Base-by-base conservation (phyloP, 495 filamentous ascomycete species). In the Hyaloscypha variabilis region DNA sequence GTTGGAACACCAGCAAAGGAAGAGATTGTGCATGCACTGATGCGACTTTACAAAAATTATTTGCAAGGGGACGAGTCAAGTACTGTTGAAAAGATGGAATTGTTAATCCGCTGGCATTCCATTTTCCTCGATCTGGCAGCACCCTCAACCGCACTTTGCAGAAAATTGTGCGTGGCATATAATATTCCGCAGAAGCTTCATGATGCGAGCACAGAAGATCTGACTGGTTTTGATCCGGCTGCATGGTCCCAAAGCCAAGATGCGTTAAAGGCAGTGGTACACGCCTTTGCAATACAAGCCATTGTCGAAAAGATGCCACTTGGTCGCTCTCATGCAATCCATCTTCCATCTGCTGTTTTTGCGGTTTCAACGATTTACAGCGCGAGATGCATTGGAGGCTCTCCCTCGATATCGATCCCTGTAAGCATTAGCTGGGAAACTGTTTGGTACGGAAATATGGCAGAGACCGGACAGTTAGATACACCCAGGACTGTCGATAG, bases 231-330 rank as follows among this genome's bases (percentile, higher is more conserved):
- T 1, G 72, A 71, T 11, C 77, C 80, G 13, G 77, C 71, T 3
- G 71, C 70, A 57, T 82, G 79, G 79, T 72, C 71, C 19, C 69
- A 71, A 28, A 77, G 74, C 1, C 67, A 73, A 39, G 76, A 81
- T 65, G 79, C 76, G 6, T 73, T 74, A 3, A 75, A 78, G 31
- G 77, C 80, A 25, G 68, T 81, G 0, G 69, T 82, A 8, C 80
- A 82, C 29, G 78, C 78, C 8, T 71, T 81, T 29, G 77, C 79
- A 11, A 82, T 82, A 46, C 80, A 82, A 68, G 77, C 81, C 50
- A 80, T 82, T 14, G 68, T 82, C 24, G 80, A 82, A 60, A 74
- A 78, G 56, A 62, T 82, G 1, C 80, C 80, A 10, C 69, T 78
- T 24, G 78, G 80, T 8, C 77, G 79, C 1, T 77, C 78, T 8